These are phyloP conservation scores for Vicia villosa DNA, from an alignment of 306 rosid species.

Conservation along the genomic window DNA sequence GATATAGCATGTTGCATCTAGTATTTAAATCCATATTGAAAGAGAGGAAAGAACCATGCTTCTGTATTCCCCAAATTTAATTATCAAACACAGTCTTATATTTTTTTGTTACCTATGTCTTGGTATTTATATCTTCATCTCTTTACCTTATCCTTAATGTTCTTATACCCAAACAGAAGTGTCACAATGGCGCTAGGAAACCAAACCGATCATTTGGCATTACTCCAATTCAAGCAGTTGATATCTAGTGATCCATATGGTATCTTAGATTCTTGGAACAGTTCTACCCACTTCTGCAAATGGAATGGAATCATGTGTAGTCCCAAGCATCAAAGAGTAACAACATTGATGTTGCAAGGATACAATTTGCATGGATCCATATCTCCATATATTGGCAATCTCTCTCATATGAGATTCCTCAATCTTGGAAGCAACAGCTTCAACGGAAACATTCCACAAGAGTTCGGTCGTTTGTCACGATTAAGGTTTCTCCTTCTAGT, in stretches of 20 bases:
- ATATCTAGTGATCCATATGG: constrained; percentile 5
- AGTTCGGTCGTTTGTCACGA: background rate
- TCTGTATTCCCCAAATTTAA: too few species aligned
- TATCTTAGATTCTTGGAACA: background rate
- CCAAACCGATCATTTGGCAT: background rate
- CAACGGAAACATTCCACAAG: background rate
- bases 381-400: constrained; percentile 16
- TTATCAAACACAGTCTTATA: background rate
- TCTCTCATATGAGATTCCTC: background rate
- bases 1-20: too few species aligned
- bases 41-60: too few species aligned
- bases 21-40: too few species aligned
- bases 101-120: background rate
- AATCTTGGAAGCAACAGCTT: background rate
- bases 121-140: background rate
- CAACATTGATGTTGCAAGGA: background rate
- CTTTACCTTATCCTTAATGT: background rate
- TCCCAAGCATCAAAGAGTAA: constrained; percentile 16
- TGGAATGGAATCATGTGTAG: constrained; percentile 4
- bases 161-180: background rate
- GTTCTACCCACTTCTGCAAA: background rate
- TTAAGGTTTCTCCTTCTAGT: background rate
- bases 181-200: background rate
- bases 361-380: background rate
- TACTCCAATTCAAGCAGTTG: background rate